Base-by-base conservation (phyloP, 306 rosid species). In the Cicer yamashitae region DNA sequence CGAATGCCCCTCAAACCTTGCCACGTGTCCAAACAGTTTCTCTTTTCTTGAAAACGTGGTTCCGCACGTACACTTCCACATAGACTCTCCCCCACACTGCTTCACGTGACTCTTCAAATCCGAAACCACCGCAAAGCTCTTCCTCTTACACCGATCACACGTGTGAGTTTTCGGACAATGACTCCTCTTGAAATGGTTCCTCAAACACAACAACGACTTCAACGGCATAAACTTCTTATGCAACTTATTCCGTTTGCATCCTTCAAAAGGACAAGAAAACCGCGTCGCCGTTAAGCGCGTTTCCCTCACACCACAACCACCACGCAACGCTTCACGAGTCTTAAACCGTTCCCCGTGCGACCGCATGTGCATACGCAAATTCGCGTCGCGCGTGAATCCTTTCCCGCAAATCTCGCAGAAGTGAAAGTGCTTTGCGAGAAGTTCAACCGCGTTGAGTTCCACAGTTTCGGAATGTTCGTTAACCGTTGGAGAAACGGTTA, bases 171-270 rank as follows among this genome's bases (percentile, higher is more conserved):
- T 91, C 0, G 97, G 97, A 14, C 94, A 91, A 58, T 91, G 96
- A 72, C 89, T 89, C 67, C 97, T 77, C 79, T 88, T 89, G 85
- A 91, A 91, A 80, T 91, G 97, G 58, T 88, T 91, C 89, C 84
- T 86, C 80, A 86, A 76, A 77, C 89, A 91, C 0, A 81, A 76
- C 70, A 84, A 78, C 10, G 96, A 89, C 38, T 89, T 91, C 76
- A 91, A 17, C 7, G 97, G 41, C 80, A 82, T 70, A 63, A 91
- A 89, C 66, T 81, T 88, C 80, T 51, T 76, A 84, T 88, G 93
- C 50, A 15, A 1, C 61, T 14, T 78, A 78, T 89, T 91, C 13
- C 91, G 46, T 60, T 76, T 81, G 38, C 96, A 91, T 0, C 94
- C 93, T 1, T 53, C 72, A 46, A 73, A 87, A 0, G 97, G 96